Conservation (phyloP, 2,329 filamentous ascomycete genomes). For the Zasmidium citrigriseum region DNA sequence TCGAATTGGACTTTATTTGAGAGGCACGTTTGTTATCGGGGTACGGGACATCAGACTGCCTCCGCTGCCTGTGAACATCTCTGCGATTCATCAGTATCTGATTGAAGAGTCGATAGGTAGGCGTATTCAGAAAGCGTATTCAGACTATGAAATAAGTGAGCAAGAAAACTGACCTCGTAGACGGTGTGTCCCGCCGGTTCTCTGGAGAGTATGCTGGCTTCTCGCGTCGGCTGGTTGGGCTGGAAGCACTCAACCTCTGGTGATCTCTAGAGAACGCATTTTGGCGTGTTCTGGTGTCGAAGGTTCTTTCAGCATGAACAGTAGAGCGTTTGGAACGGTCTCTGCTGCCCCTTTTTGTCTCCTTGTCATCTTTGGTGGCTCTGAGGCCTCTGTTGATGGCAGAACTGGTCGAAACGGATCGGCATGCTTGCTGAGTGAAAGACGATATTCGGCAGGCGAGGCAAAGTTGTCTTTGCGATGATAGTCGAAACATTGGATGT, state of each 20-base stretch:
- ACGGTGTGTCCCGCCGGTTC: not conserved
- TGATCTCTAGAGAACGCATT: not conserved
- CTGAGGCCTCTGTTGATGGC: conserved; percentile 70
- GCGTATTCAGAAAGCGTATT: too few relatives aligned
- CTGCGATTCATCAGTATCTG: too few relatives aligned
- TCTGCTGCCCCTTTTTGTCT: conserved; percentile 17
- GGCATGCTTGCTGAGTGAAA: conserved; percentile 24
- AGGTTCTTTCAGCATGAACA: not conserved
- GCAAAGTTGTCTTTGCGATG: conserved; percentile 8
- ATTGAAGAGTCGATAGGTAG: too few relatives aligned
- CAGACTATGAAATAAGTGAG: too few relatives aligned
- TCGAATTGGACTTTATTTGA: too few relatives aligned
- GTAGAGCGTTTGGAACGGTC: conserved; percentile 6
- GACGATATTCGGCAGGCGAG: conserved; percentile 11
- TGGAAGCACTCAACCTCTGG: too few relatives aligned
- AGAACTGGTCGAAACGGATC: conserved; percentile 62
- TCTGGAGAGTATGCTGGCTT: not conserved
- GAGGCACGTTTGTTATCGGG: too few relatives aligned
- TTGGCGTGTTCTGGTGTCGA: not conserved
- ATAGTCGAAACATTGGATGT: not conserved
- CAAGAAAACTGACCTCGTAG: too few relatives aligned
- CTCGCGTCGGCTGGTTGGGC: too few relatives aligned
- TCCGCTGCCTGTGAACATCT: too few relatives aligned
- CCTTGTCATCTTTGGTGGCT: conserved; percentile 20
- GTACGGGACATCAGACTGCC: too few relatives aligned